Percentiles rank a stretch among this genome's conserved stretches.
Conservation (phyloP, 345 rosid species). For the Syzygium aqueum region DNA sequence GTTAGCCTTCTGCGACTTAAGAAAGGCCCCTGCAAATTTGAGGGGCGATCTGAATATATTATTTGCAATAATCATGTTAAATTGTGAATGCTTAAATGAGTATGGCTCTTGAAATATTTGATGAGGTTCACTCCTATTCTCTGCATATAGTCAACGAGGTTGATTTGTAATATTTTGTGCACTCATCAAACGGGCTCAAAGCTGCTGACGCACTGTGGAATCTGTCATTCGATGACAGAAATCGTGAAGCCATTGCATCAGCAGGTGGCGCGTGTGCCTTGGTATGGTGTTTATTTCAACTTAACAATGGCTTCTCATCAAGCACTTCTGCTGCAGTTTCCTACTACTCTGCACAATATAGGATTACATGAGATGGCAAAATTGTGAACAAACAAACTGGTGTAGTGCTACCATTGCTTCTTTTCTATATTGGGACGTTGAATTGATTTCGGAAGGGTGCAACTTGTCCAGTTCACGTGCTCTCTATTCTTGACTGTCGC, state of each 20-base stretch:
- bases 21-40: neutral
- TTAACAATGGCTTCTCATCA: neutral
- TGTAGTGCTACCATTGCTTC: too few relatives aligned
- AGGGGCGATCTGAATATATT: neutral
- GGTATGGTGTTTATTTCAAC: constrained; percentile 27
- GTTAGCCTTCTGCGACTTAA: neutral
- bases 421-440: too few relatives aligned
- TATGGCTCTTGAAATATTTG: neutral
- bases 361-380: too few relatives aligned
- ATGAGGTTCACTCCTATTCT: too few relatives aligned
- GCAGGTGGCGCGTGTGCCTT: constrained; percentile 76
- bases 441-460: too few relatives aligned
- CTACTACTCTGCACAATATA: too few relatives aligned
- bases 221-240: constrained; percentile 66
- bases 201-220: constrained; percentile 75
- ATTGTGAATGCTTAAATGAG: neutral
- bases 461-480: too few relatives aligned
- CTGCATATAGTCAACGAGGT: too few relatives aligned
- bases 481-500: too few relatives aligned
- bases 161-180: neutral
- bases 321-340: neutral
- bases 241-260: constrained; percentile 75
- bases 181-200: constrained; percentile 39
- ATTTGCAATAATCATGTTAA: neutral
- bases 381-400: too few relatives aligned